phyloP scores from a whole-genome alignment of 176 grass and related monocot genomes.

The Paspalum notatum region DNA sequence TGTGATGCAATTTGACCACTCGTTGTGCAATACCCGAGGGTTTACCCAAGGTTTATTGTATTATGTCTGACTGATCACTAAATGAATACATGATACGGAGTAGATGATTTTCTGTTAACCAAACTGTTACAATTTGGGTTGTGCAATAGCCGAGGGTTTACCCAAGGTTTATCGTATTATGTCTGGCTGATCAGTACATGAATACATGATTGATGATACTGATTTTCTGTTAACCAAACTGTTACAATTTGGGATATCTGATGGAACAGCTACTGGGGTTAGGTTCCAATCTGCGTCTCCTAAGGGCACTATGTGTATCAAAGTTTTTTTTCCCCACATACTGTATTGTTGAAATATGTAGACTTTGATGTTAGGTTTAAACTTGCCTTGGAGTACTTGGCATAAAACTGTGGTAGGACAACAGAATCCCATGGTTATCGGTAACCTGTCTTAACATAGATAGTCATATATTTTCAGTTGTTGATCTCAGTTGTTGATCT shows the following conservation, averaged over 20 bases:
- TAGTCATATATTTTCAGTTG: background rate
- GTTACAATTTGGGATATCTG: background rate
- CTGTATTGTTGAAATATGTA: background rate
- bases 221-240: background rate
- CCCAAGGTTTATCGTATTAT: background rate
- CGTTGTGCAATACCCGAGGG: background rate
- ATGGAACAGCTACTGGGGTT: background rate
- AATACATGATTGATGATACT: background rate
- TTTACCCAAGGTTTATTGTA: background rate
- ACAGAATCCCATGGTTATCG: background rate
- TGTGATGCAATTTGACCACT: background rate
- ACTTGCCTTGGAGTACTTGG: background rate
- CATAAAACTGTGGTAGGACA: background rate
- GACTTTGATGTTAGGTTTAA: background rate
- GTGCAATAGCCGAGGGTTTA: background rate
- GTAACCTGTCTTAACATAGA: background rate
- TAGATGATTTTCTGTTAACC: background rate
- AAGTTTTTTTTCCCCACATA: background rate
- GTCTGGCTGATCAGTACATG: background rate
- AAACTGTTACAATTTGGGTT: background rate
- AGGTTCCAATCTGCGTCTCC: background rate
- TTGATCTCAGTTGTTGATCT: background rate
- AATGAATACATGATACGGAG: no score
- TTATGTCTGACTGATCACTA: background rate
- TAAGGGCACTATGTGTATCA: background rate